Conservation (phyloP, 371 early-diverging fungal species). For the Circinella minor region DNA sequence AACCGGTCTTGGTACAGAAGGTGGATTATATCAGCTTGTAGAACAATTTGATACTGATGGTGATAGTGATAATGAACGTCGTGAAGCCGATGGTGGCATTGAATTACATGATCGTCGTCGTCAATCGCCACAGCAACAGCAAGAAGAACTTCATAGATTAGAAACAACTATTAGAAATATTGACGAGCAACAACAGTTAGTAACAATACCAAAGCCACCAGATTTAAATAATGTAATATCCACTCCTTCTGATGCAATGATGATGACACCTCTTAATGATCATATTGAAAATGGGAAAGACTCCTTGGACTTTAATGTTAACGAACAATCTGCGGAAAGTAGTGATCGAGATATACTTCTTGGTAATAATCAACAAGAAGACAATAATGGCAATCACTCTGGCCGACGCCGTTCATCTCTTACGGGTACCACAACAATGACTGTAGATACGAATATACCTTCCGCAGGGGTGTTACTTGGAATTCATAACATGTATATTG, state of each 20-base stretch:
- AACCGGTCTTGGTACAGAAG: conserved; percentile 38
- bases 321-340: neutral
- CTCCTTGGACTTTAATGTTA: no score
- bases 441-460: conserved; percentile 10
- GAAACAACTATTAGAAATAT: neutral
- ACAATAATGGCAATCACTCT: neutral
- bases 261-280: neutral
- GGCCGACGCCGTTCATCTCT: conserved; percentile 60
- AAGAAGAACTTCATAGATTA: neutral
- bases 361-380: conserved; percentile 4
- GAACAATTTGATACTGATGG: conserved; percentile 23
- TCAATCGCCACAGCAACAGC: neutral
- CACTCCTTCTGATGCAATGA: neutral
- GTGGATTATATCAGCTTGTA: conserved; percentile 44
- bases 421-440: neutral
- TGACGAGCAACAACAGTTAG: no score
- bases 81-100: conserved; percentile 15
- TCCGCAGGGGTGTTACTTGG: conserved; percentile 88
- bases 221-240: neutral
- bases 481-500: conserved; percentile 94
- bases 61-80: conserved; percentile 22
- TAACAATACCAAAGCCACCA: no score
- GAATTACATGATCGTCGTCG: conserved; percentile 22
- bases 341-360: neutral
- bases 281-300: neutral